phyloP scores from a whole-genome alignment of 441 rosid species.

The Pelargonium myrrhifolium region DNA sequence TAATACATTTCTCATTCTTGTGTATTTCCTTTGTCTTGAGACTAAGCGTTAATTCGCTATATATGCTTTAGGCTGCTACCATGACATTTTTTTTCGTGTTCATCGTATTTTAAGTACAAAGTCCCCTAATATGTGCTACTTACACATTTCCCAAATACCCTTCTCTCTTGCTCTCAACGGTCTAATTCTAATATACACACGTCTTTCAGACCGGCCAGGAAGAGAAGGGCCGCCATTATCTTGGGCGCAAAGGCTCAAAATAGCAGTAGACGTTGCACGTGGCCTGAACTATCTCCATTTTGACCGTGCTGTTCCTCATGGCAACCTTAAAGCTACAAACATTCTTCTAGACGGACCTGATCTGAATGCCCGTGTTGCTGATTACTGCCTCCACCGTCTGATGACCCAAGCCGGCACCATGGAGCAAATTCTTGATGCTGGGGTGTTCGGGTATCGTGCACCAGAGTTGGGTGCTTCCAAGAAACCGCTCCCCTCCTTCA shows the following conservation, averaged over 20 bases:
- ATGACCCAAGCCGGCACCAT: conserved; percentile 95
- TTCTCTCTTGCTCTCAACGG: too few species aligned
- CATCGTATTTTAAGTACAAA: too few species aligned
- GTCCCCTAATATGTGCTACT: too few species aligned
- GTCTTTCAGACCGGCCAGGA: conserved; percentile 78
- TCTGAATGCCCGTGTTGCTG: conserved; percentile 87
- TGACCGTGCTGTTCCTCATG: conserved; percentile 90
- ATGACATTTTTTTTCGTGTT: too few species aligned
- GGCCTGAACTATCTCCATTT: conserved; percentile 98
- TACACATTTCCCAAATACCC: too few species aligned
- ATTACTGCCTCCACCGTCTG: conserved; percentile 89
- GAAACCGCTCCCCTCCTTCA: conserved; percentile 89
- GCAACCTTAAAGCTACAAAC: conserved; percentile 85
- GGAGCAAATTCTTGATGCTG: conserved; percentile 88
- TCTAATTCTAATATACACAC: too few species aligned
- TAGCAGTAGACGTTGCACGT: conserved; percentile 89
- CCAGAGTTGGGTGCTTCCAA: conserved; percentile 87
- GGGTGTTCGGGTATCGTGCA: conserved; percentile 87
- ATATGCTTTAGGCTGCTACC: too few species aligned
- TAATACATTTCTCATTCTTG: too few species aligned
- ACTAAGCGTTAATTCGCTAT: too few species aligned
- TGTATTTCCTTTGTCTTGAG: too few species aligned
- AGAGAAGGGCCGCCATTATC: conserved; percentile 69
- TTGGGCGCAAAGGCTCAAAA: conserved; percentile 85
- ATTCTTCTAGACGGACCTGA: conserved; percentile 76